Evolutionary conservation across 2,329 filamentous ascomycete species (phyloP), one percentile per base, ranked within the genome.

Genomic region (Hypoxylon sp.): DNA sequence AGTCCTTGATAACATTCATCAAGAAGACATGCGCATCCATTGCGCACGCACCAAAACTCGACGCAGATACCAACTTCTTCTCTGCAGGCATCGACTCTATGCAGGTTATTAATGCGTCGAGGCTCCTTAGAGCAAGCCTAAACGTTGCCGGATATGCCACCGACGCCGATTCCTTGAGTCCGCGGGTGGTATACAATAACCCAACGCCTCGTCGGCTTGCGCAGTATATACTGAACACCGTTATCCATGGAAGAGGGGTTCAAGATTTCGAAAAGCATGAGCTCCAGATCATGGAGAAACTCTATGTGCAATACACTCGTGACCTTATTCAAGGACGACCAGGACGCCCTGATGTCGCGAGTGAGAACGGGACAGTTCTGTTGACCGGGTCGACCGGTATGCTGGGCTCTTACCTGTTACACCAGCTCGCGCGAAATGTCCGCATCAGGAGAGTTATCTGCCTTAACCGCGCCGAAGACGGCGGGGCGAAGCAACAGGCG

Each of bases 351-450:
- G 60, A 75, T 1, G 74, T 79, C 1, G 62, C 69, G 0, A 72
- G 76, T 35, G 74, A 79, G 0, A 76, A 77, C 46, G 78, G 84
- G 55, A 80, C 76, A 4, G 77, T 86, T 8, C 53, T 83, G 3
- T 65, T 87, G 17, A 86, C 83, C 0, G 85, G 83, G 6, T 83
- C 80, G 5, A 86, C 85, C 0, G 84, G 85, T 6, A 82, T 80
- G 0, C 70, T 87, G 21, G 85, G 85, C 0, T 81, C 79, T 4
- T 85, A 86, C 71, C 73, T 86, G 39, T 77, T 86, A 2, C 75
- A 83, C 44, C 48, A 71, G 11, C 73, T 84, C 17, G 65, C 79
- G 1, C 54, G 54, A 6, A 74, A 75, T 24, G 74, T 79, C 0
- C 62, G 67, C 3, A 78, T 86, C 11, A 72, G 74, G 21, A 82